Percentiles rank a stretch among this genome's conserved stretches.
These are phyloP conservation scores for Mrakia hoshinonis DNA, from an alignment of 768 basidiomycete species.

Conservation along the genomic window DNA sequence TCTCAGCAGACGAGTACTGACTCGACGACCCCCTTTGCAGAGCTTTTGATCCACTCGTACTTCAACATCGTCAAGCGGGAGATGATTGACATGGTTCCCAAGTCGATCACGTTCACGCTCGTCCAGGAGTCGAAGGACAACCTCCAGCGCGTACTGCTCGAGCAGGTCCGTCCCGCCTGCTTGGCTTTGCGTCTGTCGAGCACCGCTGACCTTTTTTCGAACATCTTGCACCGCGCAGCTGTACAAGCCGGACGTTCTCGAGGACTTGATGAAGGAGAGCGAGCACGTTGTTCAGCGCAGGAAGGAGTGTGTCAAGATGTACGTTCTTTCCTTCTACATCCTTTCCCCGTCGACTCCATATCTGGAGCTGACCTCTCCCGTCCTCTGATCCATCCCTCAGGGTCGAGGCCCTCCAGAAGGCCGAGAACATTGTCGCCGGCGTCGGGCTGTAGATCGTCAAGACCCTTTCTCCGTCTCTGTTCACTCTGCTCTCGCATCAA, in stretches of 20 bases:
- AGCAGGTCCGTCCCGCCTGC: constrained; percentile 48
- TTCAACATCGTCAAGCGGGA: constrained; percentile 94
- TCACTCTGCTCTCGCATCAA: too few species aligned
- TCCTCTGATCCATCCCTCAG: constrained; percentile 3
- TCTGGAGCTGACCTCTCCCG: neutral
- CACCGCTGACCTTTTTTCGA: neutral
- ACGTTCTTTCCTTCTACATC: constrained; percentile 1
- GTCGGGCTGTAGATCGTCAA: constrained; percentile 29
- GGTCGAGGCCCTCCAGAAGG: constrained; percentile 86
- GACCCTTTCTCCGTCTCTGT: too few species aligned
- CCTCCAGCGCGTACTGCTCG: constrained; percentile 83
- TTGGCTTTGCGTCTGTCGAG: neutral
- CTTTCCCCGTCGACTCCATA: neutral
- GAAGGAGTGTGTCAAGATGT: constrained; percentile 87
- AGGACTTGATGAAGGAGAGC: constrained; percentile 76
- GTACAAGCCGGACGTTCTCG: constrained; percentile 92
- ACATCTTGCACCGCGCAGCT: constrained; percentile 42
- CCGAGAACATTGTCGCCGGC: constrained; percentile 52
- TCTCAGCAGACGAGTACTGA: neutral
- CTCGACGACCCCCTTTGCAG: constrained; percentile 43
- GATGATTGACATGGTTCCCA: constrained; percentile 39
- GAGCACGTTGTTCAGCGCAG: constrained; percentile 79
- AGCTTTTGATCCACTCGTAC: constrained; percentile 91
- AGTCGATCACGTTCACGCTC: constrained; percentile 82
- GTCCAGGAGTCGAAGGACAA: constrained; percentile 91